phyloP scores from a whole-genome alignment of 1,284 basidiomycete species.

The Cryptococcus sp. region DNA sequence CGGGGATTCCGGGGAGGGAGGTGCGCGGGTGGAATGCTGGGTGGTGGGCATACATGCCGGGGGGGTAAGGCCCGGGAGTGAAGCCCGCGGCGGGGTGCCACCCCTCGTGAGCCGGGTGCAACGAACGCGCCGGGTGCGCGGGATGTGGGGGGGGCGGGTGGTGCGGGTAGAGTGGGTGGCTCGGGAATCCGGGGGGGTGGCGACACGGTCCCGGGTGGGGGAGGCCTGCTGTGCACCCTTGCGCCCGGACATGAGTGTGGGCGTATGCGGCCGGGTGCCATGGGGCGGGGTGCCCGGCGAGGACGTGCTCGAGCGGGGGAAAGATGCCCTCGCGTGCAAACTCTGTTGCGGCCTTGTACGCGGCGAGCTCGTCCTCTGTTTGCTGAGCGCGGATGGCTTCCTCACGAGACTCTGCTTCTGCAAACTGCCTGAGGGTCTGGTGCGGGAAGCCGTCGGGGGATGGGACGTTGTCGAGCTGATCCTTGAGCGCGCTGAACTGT shows the following conservation, averaged over 20 bases:
- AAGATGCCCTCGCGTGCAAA: conserved; percentile 23
- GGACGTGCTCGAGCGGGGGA: conserved; percentile 40
- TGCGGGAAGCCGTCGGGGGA: conserved; percentile 10
- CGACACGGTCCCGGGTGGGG: too few species aligned
- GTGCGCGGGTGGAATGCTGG: too few species aligned
- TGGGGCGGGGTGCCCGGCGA: conserved; percentile 3
- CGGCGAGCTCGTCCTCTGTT: conserved; percentile 38
- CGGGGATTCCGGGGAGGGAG: too few species aligned
- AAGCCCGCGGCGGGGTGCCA: conserved; percentile 6
- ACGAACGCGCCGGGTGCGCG: too few species aligned
- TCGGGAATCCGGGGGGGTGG: too few species aligned
- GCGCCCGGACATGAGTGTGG: too few species aligned
- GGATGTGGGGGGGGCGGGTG: too few species aligned
- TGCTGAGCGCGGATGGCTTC: conserved; percentile 23
- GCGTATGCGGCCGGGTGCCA: conserved; percentile 5
- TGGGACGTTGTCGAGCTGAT: conserved; percentile 27
- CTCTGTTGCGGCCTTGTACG: conserved; percentile 34
- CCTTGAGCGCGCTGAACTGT: conserved; percentile 22
- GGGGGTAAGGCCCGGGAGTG: not conserved
- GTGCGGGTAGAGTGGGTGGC: conserved; percentile 5
- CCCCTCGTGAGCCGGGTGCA: too few species aligned
- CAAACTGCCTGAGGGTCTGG: conserved; percentile 25
- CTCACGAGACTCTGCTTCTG: conserved; percentile 27
- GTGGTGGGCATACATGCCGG: too few species aligned
- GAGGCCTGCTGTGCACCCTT: too few species aligned